A percentile compares a stretch with the other conserved stretches of the same genome.
These are phyloP conservation scores for Emergomyces orientalis DNA, from an alignment of 2,329 filamentous ascomycete species.

Conservation along the genomic window DNA sequence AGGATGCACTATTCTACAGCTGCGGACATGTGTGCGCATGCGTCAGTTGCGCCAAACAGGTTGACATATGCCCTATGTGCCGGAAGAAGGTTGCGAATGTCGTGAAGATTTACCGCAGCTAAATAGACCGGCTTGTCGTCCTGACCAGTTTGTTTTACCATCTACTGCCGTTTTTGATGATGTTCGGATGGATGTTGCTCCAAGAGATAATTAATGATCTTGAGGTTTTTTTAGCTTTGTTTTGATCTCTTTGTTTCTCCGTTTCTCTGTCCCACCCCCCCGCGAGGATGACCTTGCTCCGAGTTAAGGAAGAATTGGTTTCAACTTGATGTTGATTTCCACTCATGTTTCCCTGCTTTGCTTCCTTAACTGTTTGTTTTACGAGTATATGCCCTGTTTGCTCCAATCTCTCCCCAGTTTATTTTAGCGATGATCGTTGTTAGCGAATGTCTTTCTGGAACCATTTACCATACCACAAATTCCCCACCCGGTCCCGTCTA, in stretches of 20 bases:
- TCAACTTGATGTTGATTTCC: background rate
- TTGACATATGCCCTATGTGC: constrained; percentile 54
- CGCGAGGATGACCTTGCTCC: background rate
- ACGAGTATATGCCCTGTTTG: background rate
- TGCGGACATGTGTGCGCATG: constrained; percentile 57
- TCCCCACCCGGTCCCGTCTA: background rate
- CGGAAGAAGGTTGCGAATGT: constrained; percentile 48
- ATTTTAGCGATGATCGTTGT: background rate
- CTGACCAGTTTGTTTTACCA: background rate
- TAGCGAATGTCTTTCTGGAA: background rate
- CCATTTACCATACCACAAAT: background rate
- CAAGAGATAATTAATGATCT: background rate
- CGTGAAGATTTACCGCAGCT: constrained; percentile 48
- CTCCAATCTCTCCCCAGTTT: background rate
- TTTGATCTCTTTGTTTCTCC: background rate
- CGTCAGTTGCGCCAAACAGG: constrained; percentile 48
- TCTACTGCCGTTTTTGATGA: background rate
- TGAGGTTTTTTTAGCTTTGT: background rate
- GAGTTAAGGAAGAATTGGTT: background rate
- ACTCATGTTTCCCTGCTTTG: background rate
- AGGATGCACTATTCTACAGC: constrained; percentile 53
- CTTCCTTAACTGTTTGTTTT: background rate
- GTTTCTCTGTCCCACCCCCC: no score
- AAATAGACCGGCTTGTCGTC: constrained; percentile 3
- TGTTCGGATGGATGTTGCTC: background rate